These are phyloP conservation scores for Tilletia caries DNA, from an alignment of 1,284 basidiomycete species.

Conservation along the genomic window DNA sequence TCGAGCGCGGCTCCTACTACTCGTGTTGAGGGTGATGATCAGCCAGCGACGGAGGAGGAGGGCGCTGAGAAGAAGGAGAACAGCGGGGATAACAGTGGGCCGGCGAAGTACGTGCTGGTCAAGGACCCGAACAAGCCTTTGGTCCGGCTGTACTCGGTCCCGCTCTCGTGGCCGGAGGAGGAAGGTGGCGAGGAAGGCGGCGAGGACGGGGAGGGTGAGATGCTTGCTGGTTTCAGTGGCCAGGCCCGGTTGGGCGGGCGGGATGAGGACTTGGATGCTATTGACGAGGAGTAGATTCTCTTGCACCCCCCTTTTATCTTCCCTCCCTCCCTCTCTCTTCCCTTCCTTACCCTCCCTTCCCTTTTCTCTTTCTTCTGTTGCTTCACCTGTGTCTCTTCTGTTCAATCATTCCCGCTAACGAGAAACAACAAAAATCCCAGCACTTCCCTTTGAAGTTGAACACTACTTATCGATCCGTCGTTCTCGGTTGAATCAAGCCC, in stretches of 20 bases:
- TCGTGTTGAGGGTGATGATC: slow-evolving; percentile 19
- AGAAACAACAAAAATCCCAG: no score
- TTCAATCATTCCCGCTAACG: no score
- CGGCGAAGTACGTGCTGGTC: slow-evolving; percentile 45
- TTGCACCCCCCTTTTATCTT: not conserved
- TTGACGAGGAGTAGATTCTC: not conserved
- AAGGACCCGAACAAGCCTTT: slow-evolving; percentile 63
- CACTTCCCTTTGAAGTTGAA: no score
- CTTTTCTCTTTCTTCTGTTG: no score
- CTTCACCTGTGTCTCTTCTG: no score
- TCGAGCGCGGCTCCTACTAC: not conserved
- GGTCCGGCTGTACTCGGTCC: slow-evolving; percentile 88
- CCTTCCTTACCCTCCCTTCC: not conserved
- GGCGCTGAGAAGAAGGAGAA: no score
- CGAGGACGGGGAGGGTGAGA: slow-evolving; percentile 58
- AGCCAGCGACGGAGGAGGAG: not conserved
- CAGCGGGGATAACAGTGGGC: no score
- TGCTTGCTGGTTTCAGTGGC: slow-evolving; percentile 18
- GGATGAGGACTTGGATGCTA: not conserved
- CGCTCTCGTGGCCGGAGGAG: slow-evolving; percentile 70
- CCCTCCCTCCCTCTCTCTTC: not conserved
- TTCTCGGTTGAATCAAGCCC: no score
- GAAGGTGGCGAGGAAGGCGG: slow-evolving; percentile 59
- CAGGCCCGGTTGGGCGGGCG: not conserved
- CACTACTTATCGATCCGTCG: no score